Evolutionary conservation across 225 moss, liverwort and hornwort species (phyloP).

Genomic region (Bryum argenteum): DNA sequence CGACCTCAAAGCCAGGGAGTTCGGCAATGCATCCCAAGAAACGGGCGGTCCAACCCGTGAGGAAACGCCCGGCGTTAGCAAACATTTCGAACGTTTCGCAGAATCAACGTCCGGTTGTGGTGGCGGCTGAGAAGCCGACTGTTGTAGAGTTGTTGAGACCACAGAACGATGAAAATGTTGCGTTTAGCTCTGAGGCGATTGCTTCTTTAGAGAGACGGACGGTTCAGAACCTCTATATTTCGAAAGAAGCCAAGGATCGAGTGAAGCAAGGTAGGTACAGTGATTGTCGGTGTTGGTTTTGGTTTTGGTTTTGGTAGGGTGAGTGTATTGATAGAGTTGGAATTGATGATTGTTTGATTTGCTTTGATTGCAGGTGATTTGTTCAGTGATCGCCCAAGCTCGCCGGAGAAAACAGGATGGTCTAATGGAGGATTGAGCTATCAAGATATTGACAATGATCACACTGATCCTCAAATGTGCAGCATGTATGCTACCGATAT

Average conservation of each 20-base stretch:
- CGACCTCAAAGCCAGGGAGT: constrained; percentile 43
- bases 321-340: neutral
- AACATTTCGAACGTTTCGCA: constrained; percentile 69
- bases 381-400: constrained; percentile 35
- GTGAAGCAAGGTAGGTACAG: constrained; percentile 58
- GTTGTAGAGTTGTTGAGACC: constrained; percentile 27
- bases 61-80: constrained; percentile 75
- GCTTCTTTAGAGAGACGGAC: constrained; percentile 90
- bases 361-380: constrained; percentile 38
- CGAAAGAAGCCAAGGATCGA: constrained; percentile 70
- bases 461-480: constrained; percentile 97
- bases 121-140: constrained; percentile 11
- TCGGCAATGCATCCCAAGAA: constrained; percentile 66
- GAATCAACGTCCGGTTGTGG: constrained; percentile 45
- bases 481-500: constrained; percentile 94
- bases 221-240: constrained; percentile 84
- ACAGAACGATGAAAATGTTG: constrained; percentile 53
- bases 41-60: constrained; percentile 70
- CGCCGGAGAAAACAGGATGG: constrained; percentile 49
- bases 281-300: neutral
- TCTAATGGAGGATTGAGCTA: constrained; percentile 49
- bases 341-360: neutral
- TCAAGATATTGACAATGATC: constrained; percentile 82
- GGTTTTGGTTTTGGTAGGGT: too few species aligned
- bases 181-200: constrained; percentile 70